Conservation (phyloP, 441 rosid genomes). For the Biscutella laevigata region DNA sequence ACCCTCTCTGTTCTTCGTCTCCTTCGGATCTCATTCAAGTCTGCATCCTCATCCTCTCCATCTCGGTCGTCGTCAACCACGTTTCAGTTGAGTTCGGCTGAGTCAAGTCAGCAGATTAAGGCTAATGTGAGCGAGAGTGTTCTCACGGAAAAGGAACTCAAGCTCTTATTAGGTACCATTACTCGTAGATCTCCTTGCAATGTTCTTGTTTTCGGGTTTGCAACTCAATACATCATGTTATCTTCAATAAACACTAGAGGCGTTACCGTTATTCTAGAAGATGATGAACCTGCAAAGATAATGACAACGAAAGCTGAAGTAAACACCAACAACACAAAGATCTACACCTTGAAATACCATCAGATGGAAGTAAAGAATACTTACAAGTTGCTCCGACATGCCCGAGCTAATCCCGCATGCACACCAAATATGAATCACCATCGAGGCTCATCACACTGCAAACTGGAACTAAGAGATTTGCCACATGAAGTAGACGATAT, state of each 20-base stretch:
- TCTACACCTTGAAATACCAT: conserved; percentile 36
- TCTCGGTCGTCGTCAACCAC: conserved; percentile 30
- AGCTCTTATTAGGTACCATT: conserved; percentile 41
- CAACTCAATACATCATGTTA: conserved; percentile 35
- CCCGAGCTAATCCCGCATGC: conserved; percentile 39
- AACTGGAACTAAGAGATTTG: conserved; percentile 34
- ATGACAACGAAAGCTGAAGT: conserved; percentile 24
- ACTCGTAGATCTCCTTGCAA: conserved; percentile 46
- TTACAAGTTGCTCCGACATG: conserved; percentile 51
- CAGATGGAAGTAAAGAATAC: conserved; percentile 40
- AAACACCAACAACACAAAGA: conserved; percentile 26
- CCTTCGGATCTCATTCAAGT: conserved; percentile 38
- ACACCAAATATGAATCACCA: conserved; percentile 21
- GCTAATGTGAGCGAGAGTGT: background rate
- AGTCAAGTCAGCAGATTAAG: background rate
- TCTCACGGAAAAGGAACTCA: conserved; percentile 59
- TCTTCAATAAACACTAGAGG: conserved; percentile 45
- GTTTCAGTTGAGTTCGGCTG: conserved; percentile 21
- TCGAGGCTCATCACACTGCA: conserved; percentile 32
- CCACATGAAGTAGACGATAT: conserved; percentile 36
- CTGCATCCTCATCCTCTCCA: conserved; percentile 41
- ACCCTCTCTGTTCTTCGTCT: conserved; percentile 55
- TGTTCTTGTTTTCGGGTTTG: conserved; percentile 53
- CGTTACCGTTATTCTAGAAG: conserved; percentile 43
- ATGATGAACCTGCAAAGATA: conserved; percentile 34